phyloP scores from a whole-genome alignment of 2,329 filamentous ascomycete genomes.

The Trichophyton schoenleinii region DNA sequence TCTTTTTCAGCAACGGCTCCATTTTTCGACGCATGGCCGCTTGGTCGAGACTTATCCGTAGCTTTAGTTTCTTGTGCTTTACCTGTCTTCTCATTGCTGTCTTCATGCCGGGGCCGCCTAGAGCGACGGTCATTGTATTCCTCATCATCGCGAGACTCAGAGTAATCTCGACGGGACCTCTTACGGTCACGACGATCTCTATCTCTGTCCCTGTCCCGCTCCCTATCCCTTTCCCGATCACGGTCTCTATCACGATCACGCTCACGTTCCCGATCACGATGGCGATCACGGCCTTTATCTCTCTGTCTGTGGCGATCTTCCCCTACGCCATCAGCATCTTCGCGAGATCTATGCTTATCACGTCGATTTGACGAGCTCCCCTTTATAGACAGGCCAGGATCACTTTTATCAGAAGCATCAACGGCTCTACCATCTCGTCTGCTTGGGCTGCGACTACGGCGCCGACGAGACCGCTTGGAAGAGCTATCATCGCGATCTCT shows the following conservation, averaged over 20 bases:
- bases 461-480: constrained; percentile 37
- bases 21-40: constrained; percentile 4
- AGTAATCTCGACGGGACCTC: constrained; percentile 31
- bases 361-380: background rate
- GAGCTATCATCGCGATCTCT: constrained; percentile 38
- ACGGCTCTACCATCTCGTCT: background rate
- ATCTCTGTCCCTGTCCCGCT: constrained; percentile 2
- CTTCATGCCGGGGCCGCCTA: constrained; percentile 19
- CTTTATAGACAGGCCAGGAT: background rate
- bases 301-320: constrained; percentile 22
- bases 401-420: background rate
- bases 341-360: background rate
- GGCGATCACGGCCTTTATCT: constrained; percentile 16
- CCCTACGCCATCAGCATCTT: constrained; percentile 10
- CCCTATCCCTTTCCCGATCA: constrained; percentile 33
- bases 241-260: constrained; percentile 37
- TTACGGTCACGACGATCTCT: constrained; percentile 22
- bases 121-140: constrained; percentile 27
- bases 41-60: background rate
- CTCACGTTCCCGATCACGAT: constrained; percentile 27
- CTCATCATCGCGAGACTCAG: constrained; percentile 22
- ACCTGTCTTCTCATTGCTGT: background rate
- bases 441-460: constrained; percentile 27
- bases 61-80: background rate
- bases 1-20: constrained; percentile 41